Conservation (phyloP, 768 basidiomycete genomes). For the Gautieria morchelliformis region DNA sequence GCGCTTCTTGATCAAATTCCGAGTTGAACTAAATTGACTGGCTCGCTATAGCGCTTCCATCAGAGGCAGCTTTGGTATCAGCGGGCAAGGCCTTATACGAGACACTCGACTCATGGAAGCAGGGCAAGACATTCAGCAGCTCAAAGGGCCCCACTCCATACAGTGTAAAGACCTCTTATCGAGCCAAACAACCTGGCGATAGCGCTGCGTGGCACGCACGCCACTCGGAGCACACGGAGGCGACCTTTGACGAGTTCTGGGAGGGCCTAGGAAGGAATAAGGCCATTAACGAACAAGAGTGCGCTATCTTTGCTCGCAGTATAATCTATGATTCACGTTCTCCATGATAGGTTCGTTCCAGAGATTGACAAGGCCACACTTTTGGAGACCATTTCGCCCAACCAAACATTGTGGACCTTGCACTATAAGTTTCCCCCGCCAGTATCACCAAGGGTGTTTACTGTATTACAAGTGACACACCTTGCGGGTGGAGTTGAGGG, state of each 20-base stretch:
- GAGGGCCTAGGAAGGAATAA: slow-evolving; percentile 56
- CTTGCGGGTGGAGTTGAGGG: slow-evolving; percentile 36
- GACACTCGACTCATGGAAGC: slow-evolving; percentile 51
- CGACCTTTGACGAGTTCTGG: slow-evolving; percentile 69
- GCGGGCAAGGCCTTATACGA: slow-evolving; percentile 48
- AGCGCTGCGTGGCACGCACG: slow-evolving; percentile 62
- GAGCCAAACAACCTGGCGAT: slow-evolving; percentile 42
- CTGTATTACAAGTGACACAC: slow-evolving; percentile 57
- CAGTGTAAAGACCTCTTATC: slow-evolving; percentile 43
- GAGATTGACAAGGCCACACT: slow-evolving; percentile 53
- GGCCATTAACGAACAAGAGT: slow-evolving; percentile 62
- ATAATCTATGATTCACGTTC: background rate
- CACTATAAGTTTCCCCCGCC: slow-evolving; percentile 67
- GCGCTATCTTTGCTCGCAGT: slow-evolving; percentile 13
- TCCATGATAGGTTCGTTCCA: slow-evolving; percentile 45
- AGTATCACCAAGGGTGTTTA: slow-evolving; percentile 66
- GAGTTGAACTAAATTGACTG: background rate
- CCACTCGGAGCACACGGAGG: slow-evolving; percentile 58
- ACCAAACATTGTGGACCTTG: slow-evolving; percentile 58
- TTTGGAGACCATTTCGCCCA: slow-evolving; percentile 54
- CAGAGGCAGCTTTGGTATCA: slow-evolving; percentile 46
- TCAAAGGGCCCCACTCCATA: slow-evolving; percentile 15
- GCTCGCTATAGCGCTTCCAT: slow-evolving; percentile 42
- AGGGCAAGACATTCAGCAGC: slow-evolving; percentile 52
- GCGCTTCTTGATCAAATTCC: slow-evolving; percentile 2